Evolutionary conservation across 352 stramenopile species (phyloP).

Genomic region (Pythium monospermum): DNA sequence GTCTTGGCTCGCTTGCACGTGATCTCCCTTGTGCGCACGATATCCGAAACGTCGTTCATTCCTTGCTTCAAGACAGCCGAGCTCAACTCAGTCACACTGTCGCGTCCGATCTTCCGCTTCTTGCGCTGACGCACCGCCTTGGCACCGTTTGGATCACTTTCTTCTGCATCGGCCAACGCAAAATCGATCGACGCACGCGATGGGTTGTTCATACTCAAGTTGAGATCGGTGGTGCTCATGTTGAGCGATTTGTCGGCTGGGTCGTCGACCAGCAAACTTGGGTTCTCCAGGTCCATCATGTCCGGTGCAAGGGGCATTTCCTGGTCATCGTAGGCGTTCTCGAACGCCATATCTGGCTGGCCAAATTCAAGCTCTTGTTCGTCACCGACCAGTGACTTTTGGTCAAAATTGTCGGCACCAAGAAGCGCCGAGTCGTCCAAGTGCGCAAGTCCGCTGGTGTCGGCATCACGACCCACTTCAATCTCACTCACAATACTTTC

Average conservation of each 20-base stretch:
- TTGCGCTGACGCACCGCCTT: constrained; percentile 47
- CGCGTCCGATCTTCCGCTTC: constrained; percentile 76
- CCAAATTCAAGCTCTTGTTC: constrained; percentile 27
- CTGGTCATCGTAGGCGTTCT: constrained; percentile 57
- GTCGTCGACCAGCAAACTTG: constrained; percentile 29
- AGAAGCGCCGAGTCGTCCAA: constrained; percentile 55
- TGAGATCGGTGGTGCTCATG: constrained; percentile 61
- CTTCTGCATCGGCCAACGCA: constrained; percentile 41
- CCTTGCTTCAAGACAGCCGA: constrained; percentile 73
- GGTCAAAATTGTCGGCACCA: constrained; percentile 21
- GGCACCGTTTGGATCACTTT: constrained; percentile 13
- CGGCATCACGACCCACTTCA: constrained; percentile 74
- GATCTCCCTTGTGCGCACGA: constrained; percentile 50
- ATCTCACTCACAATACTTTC: constrained; percentile 73
- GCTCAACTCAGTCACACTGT: constrained; percentile 75
- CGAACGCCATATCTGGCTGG: constrained; percentile 47
- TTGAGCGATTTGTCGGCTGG: constrained; percentile 44
- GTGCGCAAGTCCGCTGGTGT: constrained; percentile 32
- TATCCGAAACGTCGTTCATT: constrained; percentile 75
- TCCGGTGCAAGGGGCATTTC: constrained; percentile 30
- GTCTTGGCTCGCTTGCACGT: constrained; percentile 28
- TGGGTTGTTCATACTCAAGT: constrained; percentile 55
- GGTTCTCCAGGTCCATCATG: constrained; percentile 39
- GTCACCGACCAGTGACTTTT: constrained; percentile 45
- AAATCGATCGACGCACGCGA: constrained; percentile 68